phyloP scores from a whole-genome alignment of 805 yeast genomes.

The Wickerhamiella sergipiensis region DNA sequence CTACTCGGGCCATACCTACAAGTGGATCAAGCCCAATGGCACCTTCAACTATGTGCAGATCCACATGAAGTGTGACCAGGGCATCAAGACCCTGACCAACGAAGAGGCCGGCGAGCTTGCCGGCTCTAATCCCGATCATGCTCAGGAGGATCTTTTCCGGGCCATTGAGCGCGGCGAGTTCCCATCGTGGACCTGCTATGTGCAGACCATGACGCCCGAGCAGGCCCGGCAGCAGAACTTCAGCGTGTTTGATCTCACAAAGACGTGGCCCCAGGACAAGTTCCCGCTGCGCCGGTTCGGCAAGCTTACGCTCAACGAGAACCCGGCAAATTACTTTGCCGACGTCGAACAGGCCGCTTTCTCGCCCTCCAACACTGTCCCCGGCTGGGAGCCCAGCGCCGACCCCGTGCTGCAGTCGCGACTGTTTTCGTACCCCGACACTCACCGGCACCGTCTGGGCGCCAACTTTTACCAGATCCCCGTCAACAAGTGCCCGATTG shows the following conservation, averaged over 20 bases:
- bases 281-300: conserved; percentile 46
- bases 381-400: conserved; percentile 62
- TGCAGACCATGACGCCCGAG: conserved; percentile 46
- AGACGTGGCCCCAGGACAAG: conserved; percentile 43
- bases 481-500: conserved; percentile 45
- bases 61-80: conserved; percentile 40
- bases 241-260: conserved; percentile 40
- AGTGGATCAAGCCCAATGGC: conserved; percentile 39
- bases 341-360: conserved; percentile 49
- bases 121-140: conserved; percentile 40
- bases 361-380: conserved; percentile 59
- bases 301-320: conserved; percentile 38
- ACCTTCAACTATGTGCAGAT: conserved; percentile 42
- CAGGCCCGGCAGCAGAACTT: conserved; percentile 39
- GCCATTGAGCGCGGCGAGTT: conserved; percentile 35
- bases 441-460: conserved; percentile 67
- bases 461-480: conserved; percentile 54
- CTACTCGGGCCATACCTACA: conserved; percentile 53
- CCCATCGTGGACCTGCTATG: conserved; percentile 40
- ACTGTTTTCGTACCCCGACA: conserved; percentile 62
- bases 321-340: conserved; percentile 41
- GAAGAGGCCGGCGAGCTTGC: conserved; percentile 35
- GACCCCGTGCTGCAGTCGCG: conserved; percentile 70
- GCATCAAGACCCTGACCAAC: conserved; percentile 31
- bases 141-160: conserved; percentile 31